A percentile compares a stretch with the other conserved stretches of the same genome.
Evolutionary conservation across 2,329 filamentous ascomycete species (phyloP).

Genomic region (Cryphonectria carpinicola): DNA sequence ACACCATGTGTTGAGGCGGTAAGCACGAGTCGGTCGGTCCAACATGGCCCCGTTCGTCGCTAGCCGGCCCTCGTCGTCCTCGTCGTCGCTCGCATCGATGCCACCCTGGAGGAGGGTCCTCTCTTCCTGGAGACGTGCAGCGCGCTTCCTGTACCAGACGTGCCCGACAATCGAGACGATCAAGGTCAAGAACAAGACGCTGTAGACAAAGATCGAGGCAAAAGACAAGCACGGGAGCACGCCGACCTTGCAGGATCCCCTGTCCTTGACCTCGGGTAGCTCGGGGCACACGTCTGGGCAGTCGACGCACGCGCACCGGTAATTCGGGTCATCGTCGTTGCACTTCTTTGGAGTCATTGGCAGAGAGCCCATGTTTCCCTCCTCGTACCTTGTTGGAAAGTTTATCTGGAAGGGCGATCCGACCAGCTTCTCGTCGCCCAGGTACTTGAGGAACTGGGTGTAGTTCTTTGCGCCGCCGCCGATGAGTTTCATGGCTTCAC

Average conservation of each 20-base stretch:
- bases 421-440: constrained; percentile 87
- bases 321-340: constrained; percentile 84
- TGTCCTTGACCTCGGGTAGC: constrained; percentile 74
- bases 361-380: constrained; percentile 72
- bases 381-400: constrained; percentile 69
- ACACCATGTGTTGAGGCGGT: constrained; percentile 81
- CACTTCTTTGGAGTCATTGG: constrained; percentile 80
- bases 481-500: constrained; percentile 93
- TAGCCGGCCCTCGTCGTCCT: constrained; percentile 82
- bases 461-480: constrained; percentile 94
- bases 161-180: constrained; percentile 72
- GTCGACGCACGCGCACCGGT: constrained; percentile 91
- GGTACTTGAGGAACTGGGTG: constrained; percentile 82
- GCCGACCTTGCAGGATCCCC: constrained; percentile 79
- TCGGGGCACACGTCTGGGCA: constrained; percentile 85
- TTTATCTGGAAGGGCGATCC: constrained; percentile 99
- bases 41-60: constrained; percentile 76
- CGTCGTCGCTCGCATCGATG: constrained; percentile 82
- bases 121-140: constrained; percentile 75
- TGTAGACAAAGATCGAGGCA: constrained; percentile 85
- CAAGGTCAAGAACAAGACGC: constrained; percentile 71
- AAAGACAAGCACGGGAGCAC: constrained; percentile 92
- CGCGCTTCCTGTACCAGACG: constrained; percentile 74
- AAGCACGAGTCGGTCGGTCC: constrained; percentile 77
- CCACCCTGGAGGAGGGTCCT: constrained; percentile 75